Evolutionary conservation across 1,284 basidiomycete species (phyloP), one percentile per base, ranked within the genome.

Genomic region (Ceratorhiza oryzae-sativae): DNA sequence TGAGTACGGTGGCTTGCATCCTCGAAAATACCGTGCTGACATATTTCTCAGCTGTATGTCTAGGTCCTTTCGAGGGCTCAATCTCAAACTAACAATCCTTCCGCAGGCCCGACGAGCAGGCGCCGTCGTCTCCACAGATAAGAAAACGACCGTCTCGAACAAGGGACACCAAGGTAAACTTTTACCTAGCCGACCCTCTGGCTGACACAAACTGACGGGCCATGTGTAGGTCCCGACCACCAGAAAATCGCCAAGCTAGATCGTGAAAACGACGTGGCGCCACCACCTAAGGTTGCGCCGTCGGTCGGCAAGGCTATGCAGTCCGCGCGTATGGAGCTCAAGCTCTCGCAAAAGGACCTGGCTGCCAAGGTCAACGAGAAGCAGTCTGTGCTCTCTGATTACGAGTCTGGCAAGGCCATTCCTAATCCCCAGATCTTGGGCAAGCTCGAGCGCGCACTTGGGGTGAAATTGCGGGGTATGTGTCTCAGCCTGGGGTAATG

Each of bases 181-280:
- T 46, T 34, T 36, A 72, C 62, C 27, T 42, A 51, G 73, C 20
- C 39, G n/a, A 62, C 25, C 39, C 27, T 25, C 23, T 18, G n/a
- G 5, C 18, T 27, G 53, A 2, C 27, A 58, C 53, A 6, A 23
- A 15, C 39, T 63, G 20, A 53, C 55, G 41, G 58, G 34, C 59
- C 67, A 67, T 36, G 8, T 51, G 15, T 74, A 93, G 93, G 92
- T 53, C 92, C 93, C 75, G 95, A 98, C 83, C 94, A 97, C 83
- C 93, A 95, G 80, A 88, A 88, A 74, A 95, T 97, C 79, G 95
- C 93, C 42, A 96, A 96, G 80, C 89, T 97, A 55, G 95, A 96
- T 82, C 88, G 93, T 72, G 94, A 97, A 77, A 97, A 98, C 82
- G 97, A 98, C 78, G 96, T 98, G 25, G 93, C 95, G 9, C 95